phyloP scores from a whole-genome alignment of 1,284 basidiomycete genomes.

The Paramarasmius palmivorus region DNA sequence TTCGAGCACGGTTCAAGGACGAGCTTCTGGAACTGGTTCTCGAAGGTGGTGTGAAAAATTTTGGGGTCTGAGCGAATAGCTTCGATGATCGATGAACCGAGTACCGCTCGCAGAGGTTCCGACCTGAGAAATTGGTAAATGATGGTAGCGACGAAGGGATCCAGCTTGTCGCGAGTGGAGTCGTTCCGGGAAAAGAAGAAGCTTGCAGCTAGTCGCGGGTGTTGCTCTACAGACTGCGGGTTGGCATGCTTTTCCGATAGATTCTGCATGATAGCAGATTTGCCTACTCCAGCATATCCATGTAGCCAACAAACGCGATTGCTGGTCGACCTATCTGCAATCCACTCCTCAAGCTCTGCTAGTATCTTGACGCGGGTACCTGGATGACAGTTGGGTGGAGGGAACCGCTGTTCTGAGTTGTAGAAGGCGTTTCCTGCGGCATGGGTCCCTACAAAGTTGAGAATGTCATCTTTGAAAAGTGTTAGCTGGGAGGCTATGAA shows the following conservation, averaged over 20 bases:
- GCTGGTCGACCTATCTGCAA: too few species aligned
- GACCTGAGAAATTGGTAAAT: neutral
- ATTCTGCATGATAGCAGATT: neutral
- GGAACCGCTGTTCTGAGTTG: too few species aligned
- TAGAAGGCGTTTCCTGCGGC: too few species aligned
- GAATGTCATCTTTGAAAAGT: too few species aligned
- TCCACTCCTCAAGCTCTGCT: too few species aligned
- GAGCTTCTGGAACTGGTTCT: neutral
- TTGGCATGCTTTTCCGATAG: neutral
- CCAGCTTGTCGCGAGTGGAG: neutral
- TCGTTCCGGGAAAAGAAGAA: constrained; percentile 4
- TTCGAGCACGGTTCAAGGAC: neutral
- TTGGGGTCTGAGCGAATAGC: neutral
- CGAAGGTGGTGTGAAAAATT: neutral
- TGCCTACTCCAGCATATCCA: neutral
- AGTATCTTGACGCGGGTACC: too few species aligned
- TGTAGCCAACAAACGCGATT: neutral
- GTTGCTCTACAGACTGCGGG: too few species aligned
- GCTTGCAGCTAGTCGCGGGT: neutral
- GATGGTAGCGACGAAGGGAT: neutral
- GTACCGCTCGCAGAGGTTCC: neutral
- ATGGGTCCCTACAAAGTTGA: too few species aligned
- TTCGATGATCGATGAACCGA: neutral
- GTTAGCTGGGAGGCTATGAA: too few species aligned
- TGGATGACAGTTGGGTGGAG: too few species aligned